A percentile compares a stretch with the other conserved stretches of the same genome.
These are phyloP conservation scores for Porcisia deanei DNA, from an alignment of 208 protist species.

Conservation along the genomic window DNA sequence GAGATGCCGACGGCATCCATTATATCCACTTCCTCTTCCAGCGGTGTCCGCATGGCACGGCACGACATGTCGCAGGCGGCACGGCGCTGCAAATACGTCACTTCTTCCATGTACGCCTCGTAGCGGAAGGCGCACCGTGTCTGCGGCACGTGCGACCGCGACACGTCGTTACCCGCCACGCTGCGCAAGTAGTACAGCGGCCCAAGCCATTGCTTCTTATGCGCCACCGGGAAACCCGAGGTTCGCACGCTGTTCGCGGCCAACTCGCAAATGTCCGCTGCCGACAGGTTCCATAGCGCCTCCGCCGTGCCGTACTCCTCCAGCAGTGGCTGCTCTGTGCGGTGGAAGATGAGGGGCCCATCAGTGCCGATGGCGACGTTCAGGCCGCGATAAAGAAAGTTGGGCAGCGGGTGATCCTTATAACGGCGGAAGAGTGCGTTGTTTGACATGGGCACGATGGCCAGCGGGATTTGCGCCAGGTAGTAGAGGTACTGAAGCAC, in stretches of 20 bases:
- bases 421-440: constrained; percentile 98
- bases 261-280: constrained; percentile 85
- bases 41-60: constrained; percentile 40
- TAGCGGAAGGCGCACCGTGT: constrained; percentile 94
- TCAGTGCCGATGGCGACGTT: constrained; percentile 97
- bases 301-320: constrained; percentile 91
- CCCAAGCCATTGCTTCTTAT: constrained; percentile 77
- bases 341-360: constrained; percentile 95
- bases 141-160: constrained; percentile 94
- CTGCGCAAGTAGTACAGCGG: constrained; percentile 62
- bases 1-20: constrained; percentile 54
- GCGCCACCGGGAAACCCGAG: constrained; percentile 69
- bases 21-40: constrained; percentile 57
- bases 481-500: constrained; percentile 99
- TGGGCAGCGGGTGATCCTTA: constrained; percentile 93
- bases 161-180: constrained; percentile 86
- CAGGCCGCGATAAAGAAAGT: constrained; percentile 94
- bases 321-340: constrained; percentile 92
- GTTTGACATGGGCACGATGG: constrained; percentile 98
- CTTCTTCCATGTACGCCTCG: constrained; percentile 92
- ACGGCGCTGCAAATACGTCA: constrained; percentile 60
- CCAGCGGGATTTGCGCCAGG: constrained; percentile 96
- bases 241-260: constrained; percentile 76
- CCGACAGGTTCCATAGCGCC: constrained; percentile 84
- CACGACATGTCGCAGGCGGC: constrained; percentile 45